phyloP scores from a whole-genome alignment of 805 yeast species.

The Komagataella mondaviorum region DNA sequence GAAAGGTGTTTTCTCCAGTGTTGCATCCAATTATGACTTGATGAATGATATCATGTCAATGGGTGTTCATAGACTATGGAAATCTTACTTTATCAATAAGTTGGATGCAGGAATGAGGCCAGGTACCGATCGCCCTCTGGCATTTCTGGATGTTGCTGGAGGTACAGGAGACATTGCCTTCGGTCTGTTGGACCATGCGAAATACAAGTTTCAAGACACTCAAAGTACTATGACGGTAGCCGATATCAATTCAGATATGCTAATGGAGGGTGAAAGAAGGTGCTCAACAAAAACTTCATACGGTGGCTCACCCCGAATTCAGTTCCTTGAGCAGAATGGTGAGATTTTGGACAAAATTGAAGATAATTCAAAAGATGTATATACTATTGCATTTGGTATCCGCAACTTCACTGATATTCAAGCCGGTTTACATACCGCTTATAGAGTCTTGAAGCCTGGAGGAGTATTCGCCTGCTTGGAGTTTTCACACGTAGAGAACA shows the following conservation, averaged over 20 bases:
- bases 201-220: constrained; percentile 58
- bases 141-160: constrained; percentile 94
- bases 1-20: constrained; percentile 83
- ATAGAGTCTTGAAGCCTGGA: constrained; percentile 92
- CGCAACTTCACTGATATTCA: constrained; percentile 93
- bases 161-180: constrained; percentile 98
- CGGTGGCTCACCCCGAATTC: constrained; percentile 58
- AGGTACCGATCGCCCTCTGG: constrained; percentile 45
- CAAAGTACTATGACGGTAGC: constrained; percentile 77
- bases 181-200: constrained; percentile 87
- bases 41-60: constrained; percentile 98
- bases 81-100: constrained; percentile 73
- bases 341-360: constrained; percentile 75
- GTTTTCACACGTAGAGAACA: constrained; percentile 82
- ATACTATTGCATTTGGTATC: constrained; percentile 95
- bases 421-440: constrained; percentile 89
- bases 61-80: constrained; percentile 94
- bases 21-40: constrained; percentile 85
- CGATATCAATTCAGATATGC: constrained; percentile 94
- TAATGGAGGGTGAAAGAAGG: constrained; percentile 80
- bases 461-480: constrained; percentile 96
- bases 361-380: constrained; percentile 83
- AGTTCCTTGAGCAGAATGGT: constrained; percentile 85
- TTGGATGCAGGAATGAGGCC: constrained; percentile 92
- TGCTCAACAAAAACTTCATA: constrained; percentile 36